Conservation (phyloP, 2,329 filamentous ascomycete species). For the Penicillium olsonii region DNA sequence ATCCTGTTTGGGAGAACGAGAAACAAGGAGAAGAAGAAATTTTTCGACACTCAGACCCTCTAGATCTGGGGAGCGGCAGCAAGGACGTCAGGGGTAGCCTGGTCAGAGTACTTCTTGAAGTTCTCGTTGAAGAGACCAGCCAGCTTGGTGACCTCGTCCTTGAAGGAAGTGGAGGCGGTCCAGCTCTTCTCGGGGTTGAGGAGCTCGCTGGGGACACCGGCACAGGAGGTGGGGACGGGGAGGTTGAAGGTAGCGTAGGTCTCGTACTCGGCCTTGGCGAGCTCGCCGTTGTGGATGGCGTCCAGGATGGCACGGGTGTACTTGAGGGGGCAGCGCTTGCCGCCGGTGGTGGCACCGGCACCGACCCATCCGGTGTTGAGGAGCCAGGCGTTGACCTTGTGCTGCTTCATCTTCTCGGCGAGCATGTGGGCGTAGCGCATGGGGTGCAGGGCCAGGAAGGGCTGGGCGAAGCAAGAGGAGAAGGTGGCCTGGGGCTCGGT, state of each 20-base stretch:
- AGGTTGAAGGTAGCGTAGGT: constrained; percentile 97
- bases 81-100: constrained; percentile 79
- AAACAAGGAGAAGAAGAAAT: constrained; percentile 24
- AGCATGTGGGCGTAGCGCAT: constrained; percentile 99
- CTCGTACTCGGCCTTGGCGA: constrained; percentile 91
- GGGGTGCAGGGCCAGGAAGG: constrained; percentile 96
- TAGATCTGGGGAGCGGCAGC: constrained; percentile 48
- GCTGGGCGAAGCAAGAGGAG: constrained; percentile 98
- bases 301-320: constrained; percentile 98
- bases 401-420: constrained; percentile 92
- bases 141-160: constrained; percentile 85
- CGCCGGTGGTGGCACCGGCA: constrained; percentile 84
- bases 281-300: constrained; percentile 94
- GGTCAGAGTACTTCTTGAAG: constrained; percentile 90
- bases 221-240: constrained; percentile 87
- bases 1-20: constrained; percentile 22
- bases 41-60: constrained; percentile 19
- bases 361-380: constrained; percentile 98
- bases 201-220: constrained; percentile 83
- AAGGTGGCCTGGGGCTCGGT: constrained; percentile 98
- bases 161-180: constrained; percentile 82
- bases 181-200: constrained; percentile 94
- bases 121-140: constrained; percentile 90
- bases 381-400: constrained; percentile 96
- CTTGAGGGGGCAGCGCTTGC: constrained; percentile 96